Evolutionary conservation across 441 rosid genomes (phyloP).

Genomic region (Sinapis alba): DNA sequence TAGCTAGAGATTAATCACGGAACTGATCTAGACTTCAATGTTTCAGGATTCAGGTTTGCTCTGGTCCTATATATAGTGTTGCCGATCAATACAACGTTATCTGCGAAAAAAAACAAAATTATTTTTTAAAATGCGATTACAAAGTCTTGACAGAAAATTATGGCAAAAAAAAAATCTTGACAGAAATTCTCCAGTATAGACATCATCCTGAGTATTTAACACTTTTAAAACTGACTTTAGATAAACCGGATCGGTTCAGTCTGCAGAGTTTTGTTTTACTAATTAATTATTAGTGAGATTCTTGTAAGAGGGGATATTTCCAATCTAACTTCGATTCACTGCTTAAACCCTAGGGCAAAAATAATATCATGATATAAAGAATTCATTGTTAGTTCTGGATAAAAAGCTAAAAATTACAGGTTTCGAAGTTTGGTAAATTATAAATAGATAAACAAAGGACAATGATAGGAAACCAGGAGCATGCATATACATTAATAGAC

Average conservation of each 20-base stretch:
- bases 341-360: not conserved
- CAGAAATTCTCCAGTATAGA: not conserved
- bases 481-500: not conserved
- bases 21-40: not conserved
- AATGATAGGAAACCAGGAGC: not conserved
- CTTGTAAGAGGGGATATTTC: not conserved
- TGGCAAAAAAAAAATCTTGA: no score
- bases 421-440: not conserved
- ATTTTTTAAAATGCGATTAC: not conserved
- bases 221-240: not conserved
- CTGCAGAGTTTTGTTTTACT: not conserved
- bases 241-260: not conserved
- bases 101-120: no score
- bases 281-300: not conserved
- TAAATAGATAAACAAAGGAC: not conserved
- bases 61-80: not conserved
- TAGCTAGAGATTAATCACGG: not conserved
- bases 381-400: not conserved
- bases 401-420: not conserved
- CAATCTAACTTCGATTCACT: not conserved
- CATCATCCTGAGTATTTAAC: not conserved
- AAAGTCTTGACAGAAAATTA: not conserved
- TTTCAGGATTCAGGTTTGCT: constrained; percentile 1
- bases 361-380: constrained; percentile 3
- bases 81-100: not conserved